Evolutionary conservation across 2,329 filamentous ascomycete genomes (phyloP).

Genomic region (Claviceps pazoutovae): DNA sequence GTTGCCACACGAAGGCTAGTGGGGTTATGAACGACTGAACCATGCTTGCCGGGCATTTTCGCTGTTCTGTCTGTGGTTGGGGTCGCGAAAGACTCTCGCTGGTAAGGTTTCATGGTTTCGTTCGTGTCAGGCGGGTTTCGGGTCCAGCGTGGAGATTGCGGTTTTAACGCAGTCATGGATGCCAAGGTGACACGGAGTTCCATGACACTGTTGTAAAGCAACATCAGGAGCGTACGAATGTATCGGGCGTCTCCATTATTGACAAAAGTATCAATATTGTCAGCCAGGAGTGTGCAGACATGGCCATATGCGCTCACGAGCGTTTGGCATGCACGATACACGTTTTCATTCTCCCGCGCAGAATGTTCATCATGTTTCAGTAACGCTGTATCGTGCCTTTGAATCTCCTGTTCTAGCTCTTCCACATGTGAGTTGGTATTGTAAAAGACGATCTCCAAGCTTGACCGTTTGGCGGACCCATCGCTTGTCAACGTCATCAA

Average conservation of each 20-base stretch:
- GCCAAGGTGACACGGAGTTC: constrained; percentile 45
- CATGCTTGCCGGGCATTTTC: constrained; percentile 20
- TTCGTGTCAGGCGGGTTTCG: constrained; percentile 15
- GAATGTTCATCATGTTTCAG: constrained; percentile 32
- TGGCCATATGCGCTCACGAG: constrained; percentile 52
- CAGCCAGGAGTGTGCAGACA: constrained; percentile 45
- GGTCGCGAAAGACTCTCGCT: constrained; percentile 38
- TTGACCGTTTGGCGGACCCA: constrained; percentile 45
- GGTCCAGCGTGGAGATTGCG: constrained; percentile 8
- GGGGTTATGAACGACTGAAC: constrained; percentile 31
- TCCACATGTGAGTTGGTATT: constrained; percentile 54
- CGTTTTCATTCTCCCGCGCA: constrained; percentile 45
- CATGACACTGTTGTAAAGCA: constrained; percentile 54
- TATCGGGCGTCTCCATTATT: constrained; percentile 53
- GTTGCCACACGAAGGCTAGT: constrained; percentile 43
- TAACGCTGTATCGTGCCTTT: constrained; percentile 40
- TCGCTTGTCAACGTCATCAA: constrained; percentile 48
- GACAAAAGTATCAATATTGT: constrained; percentile 50
- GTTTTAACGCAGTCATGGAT: constrained; percentile 16
- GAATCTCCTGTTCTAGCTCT: constrained; percentile 50
- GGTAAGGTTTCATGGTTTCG: constrained; percentile 36
- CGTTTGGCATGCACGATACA: constrained; percentile 48
- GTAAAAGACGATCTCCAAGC: constrained; percentile 53
- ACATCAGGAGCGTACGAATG: constrained; percentile 48
- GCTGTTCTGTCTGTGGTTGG: constrained; percentile 36